phyloP scores from a whole-genome alignment of 2,329 filamentous ascomycete species.

The Diaporthe vexans region DNA sequence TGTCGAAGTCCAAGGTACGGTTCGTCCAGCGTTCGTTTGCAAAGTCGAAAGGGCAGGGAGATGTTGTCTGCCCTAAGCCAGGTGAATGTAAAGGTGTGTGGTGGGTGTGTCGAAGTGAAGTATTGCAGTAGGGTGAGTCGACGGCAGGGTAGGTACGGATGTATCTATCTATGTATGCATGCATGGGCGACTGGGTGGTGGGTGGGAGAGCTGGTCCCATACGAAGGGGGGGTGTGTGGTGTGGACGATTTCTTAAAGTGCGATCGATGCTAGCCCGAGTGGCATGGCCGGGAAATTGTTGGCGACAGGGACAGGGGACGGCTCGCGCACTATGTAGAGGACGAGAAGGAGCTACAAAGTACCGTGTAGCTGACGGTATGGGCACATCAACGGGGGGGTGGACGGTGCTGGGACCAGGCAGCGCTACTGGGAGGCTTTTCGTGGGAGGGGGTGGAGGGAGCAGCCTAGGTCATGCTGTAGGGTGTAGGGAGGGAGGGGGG shows the following conservation, averaged over 20 bases:
- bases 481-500: not conserved
- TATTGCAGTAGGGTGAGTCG: not conserved
- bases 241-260: conserved; percentile 41
- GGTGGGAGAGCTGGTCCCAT: conserved; percentile 37
- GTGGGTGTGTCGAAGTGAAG: conserved; percentile 38
- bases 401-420: conserved; percentile 20
- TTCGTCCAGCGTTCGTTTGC: conserved; percentile 41
- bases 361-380: conserved; percentile 28
- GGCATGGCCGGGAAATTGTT: conserved; percentile 42
- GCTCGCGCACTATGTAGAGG: conserved; percentile 16
- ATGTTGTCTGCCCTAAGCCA: conserved; percentile 33
- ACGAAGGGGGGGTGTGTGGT: conserved; percentile 33
- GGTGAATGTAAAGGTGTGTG: conserved; percentile 31
- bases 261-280: conserved; percentile 40
- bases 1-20: conserved; percentile 31
- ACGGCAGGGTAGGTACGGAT: conserved; percentile 31
- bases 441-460: conserved; percentile 11
- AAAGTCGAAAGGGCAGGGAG: conserved; percentile 28
- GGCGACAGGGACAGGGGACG: conserved; percentile 40
- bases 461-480: not conserved
- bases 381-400: not conserved
- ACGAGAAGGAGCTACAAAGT: conserved; percentile 26
- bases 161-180: conserved; percentile 29
- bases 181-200: conserved; percentile 39
- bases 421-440: conserved; percentile 4